These are phyloP conservation scores for Acanthamoeba sp. DNA, from an alignment of 208 protist genomes.

Conservation along the genomic window DNA sequence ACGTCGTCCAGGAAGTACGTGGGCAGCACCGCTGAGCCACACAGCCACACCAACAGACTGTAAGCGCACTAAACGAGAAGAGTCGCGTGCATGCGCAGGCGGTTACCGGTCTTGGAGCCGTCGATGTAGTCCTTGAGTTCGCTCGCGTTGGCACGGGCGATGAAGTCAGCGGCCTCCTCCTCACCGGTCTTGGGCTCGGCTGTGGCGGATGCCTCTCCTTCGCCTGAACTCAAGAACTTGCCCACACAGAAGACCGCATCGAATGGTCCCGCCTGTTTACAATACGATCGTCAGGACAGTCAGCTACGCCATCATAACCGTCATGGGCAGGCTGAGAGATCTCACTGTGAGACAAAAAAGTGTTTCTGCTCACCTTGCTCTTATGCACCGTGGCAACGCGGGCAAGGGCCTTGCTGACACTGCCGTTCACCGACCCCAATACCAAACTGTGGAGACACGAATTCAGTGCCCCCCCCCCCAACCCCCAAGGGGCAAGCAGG, in stretches of 20 bases:
- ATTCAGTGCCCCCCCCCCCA: background rate
- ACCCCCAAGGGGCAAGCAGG: too few species aligned
- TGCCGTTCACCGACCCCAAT: constrained; percentile 3
- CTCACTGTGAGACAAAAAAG: too few species aligned
- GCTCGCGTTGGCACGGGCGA: background rate
- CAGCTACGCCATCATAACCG: too few species aligned
- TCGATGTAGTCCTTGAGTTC: constrained; percentile 70
- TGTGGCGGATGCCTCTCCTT: background rate
- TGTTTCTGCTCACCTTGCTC: constrained; percentile 1
- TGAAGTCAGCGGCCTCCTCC: constrained; percentile 7
- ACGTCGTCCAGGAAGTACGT: constrained; percentile 65
- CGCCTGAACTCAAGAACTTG: background rate
- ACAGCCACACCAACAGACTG: background rate
- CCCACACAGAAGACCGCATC: constrained; percentile 71
- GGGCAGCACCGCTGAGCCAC: constrained; percentile 28
- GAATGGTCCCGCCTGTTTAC: constrained; percentile 29
- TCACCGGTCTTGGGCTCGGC: background rate
- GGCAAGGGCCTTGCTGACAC: constrained; percentile 21
- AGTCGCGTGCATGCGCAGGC: background rate
- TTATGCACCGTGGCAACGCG: constrained; percentile 56
- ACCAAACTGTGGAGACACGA: background rate
- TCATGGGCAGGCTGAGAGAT: too few species aligned
- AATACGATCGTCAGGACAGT: too few species aligned
- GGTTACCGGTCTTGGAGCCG: constrained; percentile 47
- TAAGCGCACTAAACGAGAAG: background rate